A percentile compares a stretch with the other conserved stretches of the same genome.
Conservation (phyloP, 768 basidiomycete genomes). For the Leucosporidium creatinivorum region DNA sequence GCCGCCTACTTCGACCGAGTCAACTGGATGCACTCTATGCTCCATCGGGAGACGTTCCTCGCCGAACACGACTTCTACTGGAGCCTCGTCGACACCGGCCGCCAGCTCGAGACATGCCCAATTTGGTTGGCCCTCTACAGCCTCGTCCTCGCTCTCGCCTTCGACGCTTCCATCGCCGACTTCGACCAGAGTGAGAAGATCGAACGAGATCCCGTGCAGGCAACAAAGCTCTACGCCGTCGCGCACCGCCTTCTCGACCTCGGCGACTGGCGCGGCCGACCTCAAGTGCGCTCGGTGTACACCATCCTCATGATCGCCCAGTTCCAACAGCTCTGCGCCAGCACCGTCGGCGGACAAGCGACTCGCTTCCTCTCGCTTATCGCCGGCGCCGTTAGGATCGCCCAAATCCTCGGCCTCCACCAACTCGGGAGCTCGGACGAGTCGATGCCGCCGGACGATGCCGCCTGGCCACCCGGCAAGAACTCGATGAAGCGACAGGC, state of each 20-base stretch:
- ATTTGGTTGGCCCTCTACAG: conserved; percentile 6
- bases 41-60: neutral
- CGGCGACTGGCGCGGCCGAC: conserved; percentile 6
- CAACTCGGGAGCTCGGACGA: conserved; percentile 20
- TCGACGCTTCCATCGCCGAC: neutral
- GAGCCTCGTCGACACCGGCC: conserved; percentile 14
- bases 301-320: neutral
- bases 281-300: conserved; percentile 14
- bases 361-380: conserved; percentile 21
- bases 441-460: conserved; percentile 23
- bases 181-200: neutral
- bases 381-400: conserved; percentile 11
- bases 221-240: conserved; percentile 1
- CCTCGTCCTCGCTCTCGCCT: conserved; percentile 19
- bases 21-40: neutral
- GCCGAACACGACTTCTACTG: conserved; percentile 13
- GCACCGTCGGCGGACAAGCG: conserved; percentile 1
- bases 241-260: conserved; percentile 14
- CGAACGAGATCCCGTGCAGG: neutral
- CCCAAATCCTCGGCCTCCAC: conserved; percentile 24
- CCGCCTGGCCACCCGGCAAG: conserved; percentile 30
- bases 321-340: neutral
- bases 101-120: conserved; percentile 20
- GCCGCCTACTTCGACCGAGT: neutral
- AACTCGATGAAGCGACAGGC: conserved; percentile 27